Conservation (phyloP, 495 filamentous ascomycete species). For the Tirmania nivea region DNA sequence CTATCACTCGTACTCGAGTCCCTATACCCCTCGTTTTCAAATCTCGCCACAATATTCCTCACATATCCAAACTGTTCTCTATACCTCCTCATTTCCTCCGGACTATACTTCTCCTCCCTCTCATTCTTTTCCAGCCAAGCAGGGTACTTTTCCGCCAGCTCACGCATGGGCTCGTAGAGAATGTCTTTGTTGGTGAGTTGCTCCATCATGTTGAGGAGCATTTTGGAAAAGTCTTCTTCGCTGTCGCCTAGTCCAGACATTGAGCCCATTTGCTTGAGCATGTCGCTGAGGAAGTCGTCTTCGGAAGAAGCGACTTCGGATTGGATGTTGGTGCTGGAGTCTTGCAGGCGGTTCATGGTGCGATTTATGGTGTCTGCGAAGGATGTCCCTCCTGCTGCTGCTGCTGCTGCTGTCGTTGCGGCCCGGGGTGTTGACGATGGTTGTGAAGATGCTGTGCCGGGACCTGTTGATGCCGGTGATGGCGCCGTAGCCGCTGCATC, state of each 20-base stretch:
- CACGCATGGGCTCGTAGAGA: constrained; percentile 95
- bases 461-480: constrained; percentile 5
- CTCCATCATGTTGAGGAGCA: constrained; percentile 95
- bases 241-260: constrained; percentile 37
- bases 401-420: constrained; percentile 10
- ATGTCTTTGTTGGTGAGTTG: constrained; percentile 96
- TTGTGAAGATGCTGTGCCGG: constrained; percentile 4
- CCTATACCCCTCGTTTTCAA: constrained; percentile 54
- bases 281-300: constrained; percentile 64
- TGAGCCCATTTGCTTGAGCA: constrained; percentile 63
- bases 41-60: constrained; percentile 65
- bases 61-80: constrained; percentile 65
- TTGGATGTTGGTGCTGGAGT: constrained; percentile 59
- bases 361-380: constrained; percentile 80
- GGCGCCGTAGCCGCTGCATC: constrained; percentile 22
- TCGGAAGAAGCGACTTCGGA: constrained; percentile 45
- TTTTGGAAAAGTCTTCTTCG: constrained; percentile 76
- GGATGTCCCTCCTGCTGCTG: constrained; percentile 12
- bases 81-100: constrained; percentile 59
- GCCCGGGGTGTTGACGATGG: constrained; percentile 4
- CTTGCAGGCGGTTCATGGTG: constrained; percentile 88
- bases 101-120: constrained; percentile 26
- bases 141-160: constrained; percentile 76
- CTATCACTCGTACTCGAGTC: constrained; percentile 64
- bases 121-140: constrained; percentile 66